Base-by-base conservation (phyloP, 371 early-diverging fungal species). In the Phascolomyces articulosus region DNA sequence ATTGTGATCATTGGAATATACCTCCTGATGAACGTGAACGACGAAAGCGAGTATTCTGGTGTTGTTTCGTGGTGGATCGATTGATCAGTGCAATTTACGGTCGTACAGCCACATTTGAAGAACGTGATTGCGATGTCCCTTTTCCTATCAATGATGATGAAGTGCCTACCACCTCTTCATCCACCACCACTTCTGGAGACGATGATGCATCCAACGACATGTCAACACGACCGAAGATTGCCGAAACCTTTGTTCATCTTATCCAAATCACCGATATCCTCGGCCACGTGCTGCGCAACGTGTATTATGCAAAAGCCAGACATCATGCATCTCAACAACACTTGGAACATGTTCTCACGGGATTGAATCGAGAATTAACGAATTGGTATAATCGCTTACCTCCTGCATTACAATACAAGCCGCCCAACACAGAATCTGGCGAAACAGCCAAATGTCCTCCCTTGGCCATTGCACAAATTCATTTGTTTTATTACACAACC, bases 21-120 rank as follows among this genome's bases (percentile, higher is more conserved):
- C 58, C 77, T 1, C 67, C 65, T 6, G 72, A 67, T 20, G 79
- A 82, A 58, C 58, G 73, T 18, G 79, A 82, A 60, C 51, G 74
- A 44, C 63, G 83, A 24, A 82, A 80, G 62, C 58, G 83, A 24
- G 77, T 79, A 13, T 84, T 80, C 62, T 84, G 85, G 85, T 77
- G 81, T 47, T 82, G 82, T 53, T 84, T 72, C 60, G 63, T 82
- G 6, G 72, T 79, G 0, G 85, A 84, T 62, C 66, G 81, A 60
- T 31, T 82, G 16, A 61, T 72, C 2, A 79, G 83, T 47, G 72
- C 81, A 0, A 67, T 64, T 38, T 80, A 74, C 21, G 85, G 85
- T n/a, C 68, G 82, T 47, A 67, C 83, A 6, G 72, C 75, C 0
- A 69, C 70, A 4, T 74, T 84, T 62, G 76, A 79, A 53, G 83